A percentile compares a stretch with the other conserved stretches of the same genome.
phyloP scores from a whole-genome alignment of 768 basidiomycete genomes.

The Mrakia hoshinonis region DNA sequence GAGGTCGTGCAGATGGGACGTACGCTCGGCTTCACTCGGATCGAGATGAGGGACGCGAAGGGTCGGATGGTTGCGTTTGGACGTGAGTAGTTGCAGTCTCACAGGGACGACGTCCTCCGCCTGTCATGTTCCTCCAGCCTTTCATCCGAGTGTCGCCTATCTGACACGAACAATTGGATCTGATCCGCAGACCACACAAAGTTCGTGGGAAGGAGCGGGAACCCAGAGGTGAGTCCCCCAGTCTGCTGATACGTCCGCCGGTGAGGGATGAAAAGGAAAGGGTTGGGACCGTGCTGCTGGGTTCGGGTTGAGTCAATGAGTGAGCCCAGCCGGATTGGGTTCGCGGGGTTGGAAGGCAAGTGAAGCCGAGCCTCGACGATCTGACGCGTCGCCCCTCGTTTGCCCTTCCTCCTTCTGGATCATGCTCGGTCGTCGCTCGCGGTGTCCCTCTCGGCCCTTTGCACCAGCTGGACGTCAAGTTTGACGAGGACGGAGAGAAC shows the following conservation, averaged over 20 bases:
- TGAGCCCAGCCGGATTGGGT: too few species aligned
- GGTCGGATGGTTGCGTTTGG: slow-evolving; percentile 21
- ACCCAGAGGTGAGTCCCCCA: slow-evolving; percentile 13
- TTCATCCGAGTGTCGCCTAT: too few species aligned
- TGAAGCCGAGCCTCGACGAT: neutral
- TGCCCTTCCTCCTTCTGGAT: neutral
- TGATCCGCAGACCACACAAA: slow-evolving; percentile 16
- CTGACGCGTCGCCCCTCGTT: neutral
- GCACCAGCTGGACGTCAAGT: slow-evolving; percentile 20
- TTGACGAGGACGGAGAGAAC: slow-evolving; percentile 18
- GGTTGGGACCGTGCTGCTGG: too few species aligned
- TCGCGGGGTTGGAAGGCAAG: neutral
- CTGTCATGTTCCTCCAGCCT: neutral
- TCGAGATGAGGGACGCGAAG: slow-evolving; percentile 16
- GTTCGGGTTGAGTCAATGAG: too few species aligned
- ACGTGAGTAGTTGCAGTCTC: slow-evolving; percentile 22
- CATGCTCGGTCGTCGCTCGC: neutral
- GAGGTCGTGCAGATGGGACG: slow-evolving; percentile 14
- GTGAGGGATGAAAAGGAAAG: too few species aligned
- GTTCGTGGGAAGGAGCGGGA: slow-evolving; percentile 20
- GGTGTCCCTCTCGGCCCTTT: neutral
- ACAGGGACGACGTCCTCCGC: too few species aligned
- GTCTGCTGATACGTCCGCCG: neutral
- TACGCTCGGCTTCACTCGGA: slow-evolving; percentile 24
- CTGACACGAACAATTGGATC: too few species aligned